These are phyloP conservation scores for Fraxinus cuspidata DNA, from an alignment of 257 asterid species.

Conservation along the genomic window DNA sequence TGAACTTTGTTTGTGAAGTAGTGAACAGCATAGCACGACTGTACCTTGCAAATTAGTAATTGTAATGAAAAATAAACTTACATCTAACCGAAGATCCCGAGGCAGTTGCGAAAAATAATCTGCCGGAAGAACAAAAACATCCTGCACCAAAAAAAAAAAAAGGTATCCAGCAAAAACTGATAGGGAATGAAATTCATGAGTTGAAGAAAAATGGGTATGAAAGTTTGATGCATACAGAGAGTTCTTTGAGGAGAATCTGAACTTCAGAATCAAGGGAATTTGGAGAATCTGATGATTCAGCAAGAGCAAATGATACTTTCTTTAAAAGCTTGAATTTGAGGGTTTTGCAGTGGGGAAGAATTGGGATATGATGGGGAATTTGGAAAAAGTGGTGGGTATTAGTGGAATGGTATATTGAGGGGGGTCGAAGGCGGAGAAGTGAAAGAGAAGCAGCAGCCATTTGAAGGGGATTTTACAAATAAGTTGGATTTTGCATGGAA, in stretches of 20 bases:
- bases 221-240: slow-evolving; percentile 51
- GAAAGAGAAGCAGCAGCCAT: slow-evolving; percentile 56
- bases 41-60: not conserved
- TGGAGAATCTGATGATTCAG: slow-evolving; percentile 76
- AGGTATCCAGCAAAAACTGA: not conserved
- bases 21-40: not conserved
- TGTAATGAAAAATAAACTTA: slow-evolving; percentile 38
- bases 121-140: slow-evolving; percentile 66
- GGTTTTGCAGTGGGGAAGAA: slow-evolving; percentile 33
- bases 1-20: not conserved
- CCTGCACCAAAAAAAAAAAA: slow-evolving; percentile 45
- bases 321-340: slow-evolving; percentile 32
- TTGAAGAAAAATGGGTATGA: not conserved
- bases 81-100: slow-evolving; percentile 90
- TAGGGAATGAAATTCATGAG: not conserved
- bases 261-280: slow-evolving; percentile 63
- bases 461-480: not conserved
- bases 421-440: slow-evolving; percentile 43
- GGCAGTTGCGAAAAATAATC: slow-evolving; percentile 82
- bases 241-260: slow-evolving; percentile 59
- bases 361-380: slow-evolving; percentile 31
- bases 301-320: slow-evolving; percentile 50
- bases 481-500: not conserved
- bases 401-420: slow-evolving; percentile 33
- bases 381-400: slow-evolving; percentile 27